phyloP scores from a whole-genome alignment of 2,329 filamentous ascomycete species.

The Colletotrichum somersetense region DNA sequence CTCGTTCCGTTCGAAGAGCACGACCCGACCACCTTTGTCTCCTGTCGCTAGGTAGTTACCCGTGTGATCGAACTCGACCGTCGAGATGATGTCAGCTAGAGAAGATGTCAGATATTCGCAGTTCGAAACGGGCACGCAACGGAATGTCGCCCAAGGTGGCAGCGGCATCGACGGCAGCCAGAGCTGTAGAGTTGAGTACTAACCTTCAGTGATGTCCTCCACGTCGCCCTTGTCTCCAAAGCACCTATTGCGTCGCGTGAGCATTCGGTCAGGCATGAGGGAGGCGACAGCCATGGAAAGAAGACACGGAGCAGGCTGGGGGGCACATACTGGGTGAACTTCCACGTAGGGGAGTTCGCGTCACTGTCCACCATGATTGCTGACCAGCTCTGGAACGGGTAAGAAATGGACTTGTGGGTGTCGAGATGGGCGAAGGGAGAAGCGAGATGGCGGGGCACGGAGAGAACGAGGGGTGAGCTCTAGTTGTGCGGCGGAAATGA shows the following conservation, averaged over 20 bases:
- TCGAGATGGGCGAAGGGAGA: slow-evolving; percentile 18
- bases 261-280: slow-evolving; percentile 41
- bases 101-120: slow-evolving; percentile 46
- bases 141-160: neutral
- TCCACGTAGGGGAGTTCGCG: slow-evolving; percentile 95
- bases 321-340: slow-evolving; percentile 94
- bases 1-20: slow-evolving; percentile 93
- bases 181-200: slow-evolving; percentile 42
- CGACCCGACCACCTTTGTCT: slow-evolving; percentile 88
- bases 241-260: slow-evolving; percentile 72
- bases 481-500: slow-evolving; percentile 6
- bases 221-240: slow-evolving; percentile 99
- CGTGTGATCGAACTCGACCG: slow-evolving; percentile 90
- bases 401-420: slow-evolving; percentile 2
- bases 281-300: slow-evolving; percentile 18
- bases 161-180: neutral
- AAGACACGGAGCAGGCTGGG: slow-evolving; percentile 26
- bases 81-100: slow-evolving; percentile 89
- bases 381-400: slow-evolving; percentile 30
- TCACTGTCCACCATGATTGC: slow-evolving; percentile 96
- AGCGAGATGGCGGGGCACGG: slow-evolving; percentile 33
- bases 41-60: slow-evolving; percentile 92
- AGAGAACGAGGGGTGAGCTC: slow-evolving; percentile 23
- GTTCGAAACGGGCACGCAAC: neutral
- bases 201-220: slow-evolving; percentile 98